phyloP scores from a whole-genome alignment of 2,329 filamentous ascomycete species.

The Coleophoma cylindrospora region DNA sequence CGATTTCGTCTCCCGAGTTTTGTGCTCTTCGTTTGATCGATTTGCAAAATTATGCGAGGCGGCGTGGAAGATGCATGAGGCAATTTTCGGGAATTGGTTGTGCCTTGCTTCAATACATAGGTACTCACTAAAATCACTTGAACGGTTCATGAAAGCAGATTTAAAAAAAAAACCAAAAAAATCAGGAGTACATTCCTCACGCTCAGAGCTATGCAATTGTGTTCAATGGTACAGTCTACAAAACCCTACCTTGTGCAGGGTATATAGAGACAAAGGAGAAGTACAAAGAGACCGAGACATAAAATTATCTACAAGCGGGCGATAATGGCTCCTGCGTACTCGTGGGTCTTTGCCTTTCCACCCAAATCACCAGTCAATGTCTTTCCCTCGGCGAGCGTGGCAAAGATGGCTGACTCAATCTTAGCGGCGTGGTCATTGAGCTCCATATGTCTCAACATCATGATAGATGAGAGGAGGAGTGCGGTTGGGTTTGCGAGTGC shows the following conservation, averaged over 20 bases:
- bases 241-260: constrained; percentile 11
- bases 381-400: constrained; percentile 94
- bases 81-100: too few relatives aligned
- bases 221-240: constrained; percentile 26
- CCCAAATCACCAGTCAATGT: constrained; percentile 91
- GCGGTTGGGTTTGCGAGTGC: constrained; percentile 95
- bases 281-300: neutral
- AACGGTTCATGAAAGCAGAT: too few relatives aligned
- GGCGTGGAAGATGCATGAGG: too few relatives aligned
- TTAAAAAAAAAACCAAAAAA: too few relatives aligned
- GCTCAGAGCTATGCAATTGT: constrained; percentile 12
- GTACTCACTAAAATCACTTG: too few relatives aligned
- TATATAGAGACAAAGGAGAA: constrained; percentile 10
- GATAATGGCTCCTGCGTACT: constrained; percentile 94
- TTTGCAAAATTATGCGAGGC: too few relatives aligned
- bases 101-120: too few relatives aligned
- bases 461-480: constrained; percentile 90
- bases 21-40: too few relatives aligned
- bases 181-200: too few relatives aligned
- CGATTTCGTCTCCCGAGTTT: too few relatives aligned
- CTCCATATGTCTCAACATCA: constrained; percentile 99
- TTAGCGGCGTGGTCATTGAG: constrained; percentile 75
- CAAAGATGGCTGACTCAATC: constrained; percentile 94
- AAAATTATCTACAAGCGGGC: constrained; percentile 27
- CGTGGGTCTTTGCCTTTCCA: constrained; percentile 90